These are phyloP conservation scores for Raffaelea albimanens DNA, from an alignment of 2,329 filamentous ascomycete species.

Conservation along the genomic window DNA sequence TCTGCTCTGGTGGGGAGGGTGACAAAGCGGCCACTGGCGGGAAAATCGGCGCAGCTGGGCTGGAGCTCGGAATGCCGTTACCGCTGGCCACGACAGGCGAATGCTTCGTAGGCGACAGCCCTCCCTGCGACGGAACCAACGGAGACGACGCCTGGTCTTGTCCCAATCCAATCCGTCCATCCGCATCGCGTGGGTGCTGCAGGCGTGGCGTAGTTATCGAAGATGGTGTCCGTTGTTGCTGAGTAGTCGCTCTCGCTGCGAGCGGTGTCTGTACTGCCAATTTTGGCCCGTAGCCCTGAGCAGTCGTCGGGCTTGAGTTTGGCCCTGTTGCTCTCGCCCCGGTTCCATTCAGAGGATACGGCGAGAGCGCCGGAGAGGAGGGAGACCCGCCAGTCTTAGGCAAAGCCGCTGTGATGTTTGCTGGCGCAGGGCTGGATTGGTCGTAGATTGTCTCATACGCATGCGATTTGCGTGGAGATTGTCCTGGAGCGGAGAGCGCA, in stretches of 20 bases:
- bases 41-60: constrained; percentile 34
- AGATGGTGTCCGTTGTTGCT: constrained; percentile 15
- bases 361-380: too few relatives aligned
- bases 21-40: constrained; percentile 49
- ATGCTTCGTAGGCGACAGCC: constrained; percentile 42
- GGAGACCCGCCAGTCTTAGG: neutral
- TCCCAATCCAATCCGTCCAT: constrained; percentile 14
- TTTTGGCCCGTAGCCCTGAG: too few relatives aligned
- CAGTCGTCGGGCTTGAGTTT: too few relatives aligned
- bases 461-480: constrained; percentile 29
- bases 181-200: constrained; percentile 3
- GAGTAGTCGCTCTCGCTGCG: neutral
- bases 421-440: constrained; percentile 17
- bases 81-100: constrained; percentile 31
- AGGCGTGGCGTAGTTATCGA: constrained; percentile 21
- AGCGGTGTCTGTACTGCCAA: neutral
- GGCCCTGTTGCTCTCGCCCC: too few relatives aligned
- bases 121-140: constrained; percentile 33
- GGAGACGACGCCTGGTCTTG: constrained; percentile 25
- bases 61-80: constrained; percentile 18
- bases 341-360: too few relatives aligned
- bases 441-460: constrained; percentile 28
- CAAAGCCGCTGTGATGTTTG: neutral
- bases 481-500: constrained; percentile 28
- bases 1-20: constrained; percentile 46